Evolutionary conservation across 371 early-diverging fungal genomes (phyloP).

Genomic region (Mortierella sp.): DNA sequence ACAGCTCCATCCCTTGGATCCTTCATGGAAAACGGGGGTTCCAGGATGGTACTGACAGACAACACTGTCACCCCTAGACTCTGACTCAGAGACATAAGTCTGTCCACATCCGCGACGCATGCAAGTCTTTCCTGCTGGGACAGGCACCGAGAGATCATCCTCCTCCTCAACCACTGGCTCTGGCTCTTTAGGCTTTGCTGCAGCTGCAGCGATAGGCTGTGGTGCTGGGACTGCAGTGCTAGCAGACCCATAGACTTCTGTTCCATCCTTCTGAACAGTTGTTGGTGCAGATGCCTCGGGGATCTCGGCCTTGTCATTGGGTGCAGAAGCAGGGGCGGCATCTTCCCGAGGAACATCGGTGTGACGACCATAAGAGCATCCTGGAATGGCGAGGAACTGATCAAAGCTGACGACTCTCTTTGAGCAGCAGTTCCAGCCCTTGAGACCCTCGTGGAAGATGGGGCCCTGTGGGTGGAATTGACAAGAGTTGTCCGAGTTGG

Average conservation of each 20-base stretch:
- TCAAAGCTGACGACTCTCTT: constrained; percentile 92
- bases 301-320: constrained; percentile 37
- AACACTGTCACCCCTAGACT: constrained; percentile 71
- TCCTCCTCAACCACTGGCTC: constrained; percentile 74
- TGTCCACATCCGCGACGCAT: constrained; percentile 86
- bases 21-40: constrained; percentile 91
- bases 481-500: constrained; percentile 79
- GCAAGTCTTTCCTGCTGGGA: constrained; percentile 84
- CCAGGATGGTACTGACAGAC: constrained; percentile 91
- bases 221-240: constrained; percentile 21
- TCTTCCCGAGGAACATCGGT: constrained; percentile 63
- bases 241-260: constrained; percentile 20
- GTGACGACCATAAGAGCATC: constrained; percentile 78
- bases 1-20: constrained; percentile 93
- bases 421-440: constrained; percentile 97
- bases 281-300: constrained; percentile 20
- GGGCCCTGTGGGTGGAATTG: constrained; percentile 87
- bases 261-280: constrained; percentile 2
- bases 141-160: constrained; percentile 71
- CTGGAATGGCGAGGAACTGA: constrained; percentile 86
- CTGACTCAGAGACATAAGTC: constrained; percentile 68
- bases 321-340: constrained; percentile 32
- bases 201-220: constrained; percentile 15
- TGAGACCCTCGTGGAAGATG: constrained; percentile 91
- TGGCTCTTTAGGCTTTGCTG: constrained; percentile 41